phyloP scores from a whole-genome alignment of 1,139 yeast species.

The Yamadazyma diospyri region DNA sequence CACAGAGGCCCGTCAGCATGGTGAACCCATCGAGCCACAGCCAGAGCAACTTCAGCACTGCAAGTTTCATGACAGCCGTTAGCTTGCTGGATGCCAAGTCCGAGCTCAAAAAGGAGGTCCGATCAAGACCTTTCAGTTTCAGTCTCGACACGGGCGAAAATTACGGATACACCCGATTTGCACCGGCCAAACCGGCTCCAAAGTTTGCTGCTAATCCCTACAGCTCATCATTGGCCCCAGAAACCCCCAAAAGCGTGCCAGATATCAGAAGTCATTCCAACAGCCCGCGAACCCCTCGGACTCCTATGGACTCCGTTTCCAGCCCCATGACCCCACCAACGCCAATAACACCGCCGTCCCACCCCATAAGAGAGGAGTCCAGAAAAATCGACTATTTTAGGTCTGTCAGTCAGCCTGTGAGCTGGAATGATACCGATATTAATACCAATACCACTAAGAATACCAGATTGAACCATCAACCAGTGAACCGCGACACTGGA shows the following conservation, averaged over 20 bases:
- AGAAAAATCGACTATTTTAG: no score
- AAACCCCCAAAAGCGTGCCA: background rate
- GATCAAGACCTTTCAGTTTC: constrained; percentile 30
- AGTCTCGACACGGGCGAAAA: constrained; percentile 33
- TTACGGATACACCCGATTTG: constrained; percentile 28
- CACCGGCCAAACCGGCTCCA: background rate
- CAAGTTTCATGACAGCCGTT: constrained; percentile 9
- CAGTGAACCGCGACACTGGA: background rate
- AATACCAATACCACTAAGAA: background rate
- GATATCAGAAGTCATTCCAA: background rate
- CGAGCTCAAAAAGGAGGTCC: constrained; percentile 21
- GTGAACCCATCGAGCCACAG: constrained; percentile 5
- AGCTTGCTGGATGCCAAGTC: constrained; percentile 16
- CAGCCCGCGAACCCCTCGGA: no score
- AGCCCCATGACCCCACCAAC: constrained; percentile 1
- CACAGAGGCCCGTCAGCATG: constrained; percentile 9
- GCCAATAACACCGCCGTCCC: no score
- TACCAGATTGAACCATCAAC: background rate
- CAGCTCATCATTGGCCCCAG: background rate
- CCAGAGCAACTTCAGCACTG: constrained; percentile 8
- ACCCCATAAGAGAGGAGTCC: no score
- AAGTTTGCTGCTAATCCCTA: constrained; percentile 3
- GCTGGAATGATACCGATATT: no score
- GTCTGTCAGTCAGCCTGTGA: no score
- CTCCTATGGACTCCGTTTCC: no score